Percentiles rank a stretch among this genome's conserved stretches.
Conservation (phyloP, 73 alveolate genomes). For the Paramecium sonneborni region DNA sequence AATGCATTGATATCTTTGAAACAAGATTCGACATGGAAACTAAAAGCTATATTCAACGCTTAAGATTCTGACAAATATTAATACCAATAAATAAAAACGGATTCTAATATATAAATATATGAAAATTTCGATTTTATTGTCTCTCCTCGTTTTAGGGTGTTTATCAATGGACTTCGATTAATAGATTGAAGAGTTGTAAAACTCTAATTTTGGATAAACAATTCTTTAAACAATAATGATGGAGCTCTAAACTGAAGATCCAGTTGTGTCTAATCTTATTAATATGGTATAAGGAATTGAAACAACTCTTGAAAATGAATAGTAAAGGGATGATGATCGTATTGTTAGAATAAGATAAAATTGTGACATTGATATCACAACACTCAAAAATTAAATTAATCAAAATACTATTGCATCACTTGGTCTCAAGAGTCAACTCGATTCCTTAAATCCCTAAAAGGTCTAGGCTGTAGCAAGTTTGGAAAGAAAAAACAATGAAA, state of each 20-base stretch:
- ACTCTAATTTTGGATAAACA: slow-evolving; percentile 43
- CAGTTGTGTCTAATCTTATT: slow-evolving; percentile 53
- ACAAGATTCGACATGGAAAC: slow-evolving; percentile 55
- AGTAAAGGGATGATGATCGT: slow-evolving; percentile 47
- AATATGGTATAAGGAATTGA: slow-evolving; percentile 24
- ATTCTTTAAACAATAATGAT: slow-evolving; percentile 38
- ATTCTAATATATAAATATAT: slow-evolving; percentile 28
- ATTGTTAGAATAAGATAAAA: slow-evolving; percentile 36
- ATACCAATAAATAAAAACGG: slow-evolving; percentile 38
- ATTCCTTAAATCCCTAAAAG: slow-evolving; percentile 35
- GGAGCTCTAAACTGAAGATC: slow-evolving; percentile 51
- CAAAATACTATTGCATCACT: neutral
- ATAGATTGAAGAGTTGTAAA: neutral
- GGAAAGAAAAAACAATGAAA: slow-evolving; percentile 33
- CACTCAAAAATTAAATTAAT: neutral
- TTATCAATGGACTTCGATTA: neutral
- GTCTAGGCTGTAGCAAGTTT: slow-evolving; percentile 23
- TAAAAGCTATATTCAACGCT: slow-evolving; percentile 5
- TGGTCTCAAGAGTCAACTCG: slow-evolving; percentile 33
- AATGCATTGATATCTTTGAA: slow-evolving; percentile 37
- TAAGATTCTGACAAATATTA: slow-evolving; percentile 32
- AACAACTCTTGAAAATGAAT: slow-evolving; percentile 23
- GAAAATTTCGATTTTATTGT: neutral
- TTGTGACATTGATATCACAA: slow-evolving; percentile 44
- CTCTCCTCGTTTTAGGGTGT: neutral